Evolutionary conservation across 2,329 filamentous ascomycete genomes (phyloP).

Genomic region (Aspergillus piperis): DNA sequence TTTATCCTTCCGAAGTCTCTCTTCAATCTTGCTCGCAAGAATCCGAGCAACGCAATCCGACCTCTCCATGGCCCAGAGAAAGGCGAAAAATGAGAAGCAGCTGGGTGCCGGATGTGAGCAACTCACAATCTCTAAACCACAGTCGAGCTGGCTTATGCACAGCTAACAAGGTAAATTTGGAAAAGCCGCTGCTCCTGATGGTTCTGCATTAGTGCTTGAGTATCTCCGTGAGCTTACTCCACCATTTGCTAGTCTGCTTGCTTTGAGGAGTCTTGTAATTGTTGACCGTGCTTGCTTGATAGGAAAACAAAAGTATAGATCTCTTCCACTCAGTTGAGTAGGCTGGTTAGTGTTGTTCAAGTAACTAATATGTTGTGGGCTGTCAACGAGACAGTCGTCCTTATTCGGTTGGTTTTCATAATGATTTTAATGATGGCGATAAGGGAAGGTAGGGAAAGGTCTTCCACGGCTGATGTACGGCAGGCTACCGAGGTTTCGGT

Average conservation of each 20-base stretch:
- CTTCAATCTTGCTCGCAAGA: too few species aligned
- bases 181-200: conserved; percentile 23
- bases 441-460: background rate
- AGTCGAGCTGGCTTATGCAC: background rate
- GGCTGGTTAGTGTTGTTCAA: background rate
- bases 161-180: background rate
- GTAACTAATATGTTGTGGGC: conserved; percentile 13
- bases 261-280: background rate
- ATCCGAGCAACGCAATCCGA: background rate
- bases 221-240: conserved; percentile 50
- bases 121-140: background rate
- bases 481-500: conserved; percentile 60
- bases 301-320: conserved; percentile 52
- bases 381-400: conserved; percentile 46
- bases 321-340: background rate
- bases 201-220: conserved; percentile 49
- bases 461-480: background rate
- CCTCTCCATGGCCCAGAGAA: conserved; percentile 43
- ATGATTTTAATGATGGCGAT: background rate
- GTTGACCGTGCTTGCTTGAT: background rate
- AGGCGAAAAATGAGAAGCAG: conserved; percentile 38
- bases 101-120: conserved; percentile 34
- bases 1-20: too few species aligned
- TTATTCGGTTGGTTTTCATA: conserved; percentile 49
- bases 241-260: background rate